Conservation (phyloP, 108 stramenopile species). For the Skeletonema costatum region DNA sequence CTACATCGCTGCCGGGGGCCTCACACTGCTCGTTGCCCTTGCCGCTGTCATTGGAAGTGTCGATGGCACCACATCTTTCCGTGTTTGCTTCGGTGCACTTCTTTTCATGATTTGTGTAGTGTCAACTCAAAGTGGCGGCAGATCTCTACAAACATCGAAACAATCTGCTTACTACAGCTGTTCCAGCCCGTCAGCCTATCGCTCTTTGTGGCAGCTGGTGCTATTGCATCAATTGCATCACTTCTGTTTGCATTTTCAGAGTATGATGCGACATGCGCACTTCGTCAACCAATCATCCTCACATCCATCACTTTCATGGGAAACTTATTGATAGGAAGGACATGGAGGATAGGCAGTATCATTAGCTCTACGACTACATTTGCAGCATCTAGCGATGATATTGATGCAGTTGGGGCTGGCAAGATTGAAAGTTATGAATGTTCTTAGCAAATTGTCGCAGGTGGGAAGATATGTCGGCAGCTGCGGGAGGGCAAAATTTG, state of each 20-base stretch:
- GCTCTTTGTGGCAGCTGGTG: background rate
- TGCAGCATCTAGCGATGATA: no score
- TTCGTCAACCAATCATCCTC: no score
- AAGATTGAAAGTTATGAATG: background rate
- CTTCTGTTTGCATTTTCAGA: no score
- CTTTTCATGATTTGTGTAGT: background rate
- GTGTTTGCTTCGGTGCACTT: background rate
- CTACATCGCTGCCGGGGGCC: no score
- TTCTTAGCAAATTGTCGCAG: background rate
- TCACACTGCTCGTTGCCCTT: background rate
- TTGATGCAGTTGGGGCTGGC: background rate
- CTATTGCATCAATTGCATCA: background rate
- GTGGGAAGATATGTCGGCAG: background rate
- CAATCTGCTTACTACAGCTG: background rate
- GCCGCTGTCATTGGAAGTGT: background rate
- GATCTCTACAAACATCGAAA: background rate
- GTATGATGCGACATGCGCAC: no score
- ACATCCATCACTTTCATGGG: no score
- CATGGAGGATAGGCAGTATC: no score
- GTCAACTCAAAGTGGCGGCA: background rate
- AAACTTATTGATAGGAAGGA: no score
- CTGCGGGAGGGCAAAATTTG: background rate
- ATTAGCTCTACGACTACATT: no score
- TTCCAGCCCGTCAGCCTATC: background rate
- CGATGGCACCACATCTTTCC: background rate